Evolutionary conservation across 768 basidiomycete genomes (phyloP).

Genomic region (Phylloporus sp.): DNA sequence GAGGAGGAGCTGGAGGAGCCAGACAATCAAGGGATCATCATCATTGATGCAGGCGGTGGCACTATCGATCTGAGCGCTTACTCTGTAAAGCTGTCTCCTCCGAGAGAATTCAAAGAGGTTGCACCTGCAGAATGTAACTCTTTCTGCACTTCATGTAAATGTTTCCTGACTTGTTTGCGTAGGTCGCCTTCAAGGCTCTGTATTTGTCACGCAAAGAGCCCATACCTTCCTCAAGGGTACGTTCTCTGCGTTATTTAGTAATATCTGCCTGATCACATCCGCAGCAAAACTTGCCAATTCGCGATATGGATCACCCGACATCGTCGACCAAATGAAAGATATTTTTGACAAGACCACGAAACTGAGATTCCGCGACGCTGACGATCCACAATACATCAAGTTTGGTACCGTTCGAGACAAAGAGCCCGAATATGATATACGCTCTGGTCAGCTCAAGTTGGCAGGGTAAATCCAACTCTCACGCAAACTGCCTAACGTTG

Average conservation of each 20-base stretch:
- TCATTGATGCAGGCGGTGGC: constrained; percentile 44
- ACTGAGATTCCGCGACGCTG: constrained; percentile 35
- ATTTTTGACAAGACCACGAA: constrained; percentile 37
- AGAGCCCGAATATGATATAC: constrained; percentile 33
- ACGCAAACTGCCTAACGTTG: not conserved
- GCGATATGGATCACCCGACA: constrained; percentile 24
- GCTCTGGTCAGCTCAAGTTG: constrained; percentile 35
- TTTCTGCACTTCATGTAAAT: too few relatives aligned
- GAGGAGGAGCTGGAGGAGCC: not conserved
- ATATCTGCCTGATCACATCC: not conserved
- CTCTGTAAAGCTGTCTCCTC: constrained; percentile 20
- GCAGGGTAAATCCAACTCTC: constrained; percentile 27
- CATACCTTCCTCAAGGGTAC: constrained; percentile 28
- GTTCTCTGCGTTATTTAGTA: not conserved
- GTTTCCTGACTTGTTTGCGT: too few relatives aligned
- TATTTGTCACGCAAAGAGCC: constrained; percentile 33
- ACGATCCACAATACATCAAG: constrained; percentile 34
- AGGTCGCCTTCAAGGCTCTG: constrained; percentile 39
- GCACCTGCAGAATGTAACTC: constrained; percentile 31
- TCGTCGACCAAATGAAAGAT: constrained; percentile 31
- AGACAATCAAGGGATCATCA: constrained; percentile 36
- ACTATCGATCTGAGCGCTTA: constrained; percentile 18
- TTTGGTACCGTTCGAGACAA: constrained; percentile 37
- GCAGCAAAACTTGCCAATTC: constrained; percentile 32
- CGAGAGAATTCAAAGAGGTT: constrained; percentile 32